Percentiles rank a stretch among this genome's conserved stretches.
phyloP scores from a whole-genome alignment of 2,329 filamentous ascomycete species.

The Beauveria caledonica region DNA sequence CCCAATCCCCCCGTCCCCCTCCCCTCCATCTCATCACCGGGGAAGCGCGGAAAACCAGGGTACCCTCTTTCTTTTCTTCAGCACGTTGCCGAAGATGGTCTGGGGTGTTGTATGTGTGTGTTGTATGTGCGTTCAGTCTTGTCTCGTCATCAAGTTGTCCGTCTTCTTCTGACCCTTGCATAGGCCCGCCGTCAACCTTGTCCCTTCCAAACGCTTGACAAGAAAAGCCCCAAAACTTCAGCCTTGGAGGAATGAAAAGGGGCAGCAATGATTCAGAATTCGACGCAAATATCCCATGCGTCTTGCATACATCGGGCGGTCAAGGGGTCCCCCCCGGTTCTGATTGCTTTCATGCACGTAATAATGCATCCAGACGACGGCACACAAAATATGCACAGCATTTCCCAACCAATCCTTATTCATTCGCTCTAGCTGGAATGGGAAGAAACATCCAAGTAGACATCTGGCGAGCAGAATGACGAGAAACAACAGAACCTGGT shows the following conservation, averaged over 20 bases:
- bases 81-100: neutral
- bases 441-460: neutral
- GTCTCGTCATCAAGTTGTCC: too few species aligned
- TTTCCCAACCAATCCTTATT: too few species aligned
- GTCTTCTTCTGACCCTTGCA: too few species aligned
- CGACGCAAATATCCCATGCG: neutral
- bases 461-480: neutral
- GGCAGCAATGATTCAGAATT: neutral
- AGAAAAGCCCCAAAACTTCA: too few species aligned
- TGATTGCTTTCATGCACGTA: slow-evolving; percentile 1
- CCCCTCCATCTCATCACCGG: neutral
- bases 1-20: neutral
- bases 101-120: neutral
- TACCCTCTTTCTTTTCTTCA: neutral
- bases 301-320: slow-evolving; percentile 1
- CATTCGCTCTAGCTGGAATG: neutral
- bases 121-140: too few species aligned
- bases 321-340: neutral
- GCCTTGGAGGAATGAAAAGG: neutral
- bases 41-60: neutral
- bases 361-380: neutral
- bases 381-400: neutral
- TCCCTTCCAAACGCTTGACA: neutral
- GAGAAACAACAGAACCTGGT: neutral
- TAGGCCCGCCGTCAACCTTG: too few species aligned